A percentile compares a stretch with the other conserved stretches of the same genome.
phyloP scores from a whole-genome alignment of 2,329 filamentous ascomycete species.

The Pezicula rhizophila region DNA sequence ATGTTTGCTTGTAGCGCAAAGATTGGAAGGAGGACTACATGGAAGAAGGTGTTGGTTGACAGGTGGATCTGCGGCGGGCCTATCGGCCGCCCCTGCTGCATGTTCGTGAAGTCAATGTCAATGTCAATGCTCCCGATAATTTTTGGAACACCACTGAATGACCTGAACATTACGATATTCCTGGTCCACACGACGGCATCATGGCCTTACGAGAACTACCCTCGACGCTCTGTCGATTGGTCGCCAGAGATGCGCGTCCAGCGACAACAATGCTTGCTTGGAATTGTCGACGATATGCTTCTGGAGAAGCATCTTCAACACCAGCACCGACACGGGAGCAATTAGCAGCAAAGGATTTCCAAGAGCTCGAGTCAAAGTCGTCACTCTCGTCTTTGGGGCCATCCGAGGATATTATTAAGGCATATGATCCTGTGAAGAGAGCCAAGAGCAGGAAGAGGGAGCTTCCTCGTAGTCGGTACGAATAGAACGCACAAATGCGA shows the following conservation, averaged over 20 bases:
- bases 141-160: neutral
- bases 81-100: no score
- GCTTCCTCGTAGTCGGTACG: conserved; percentile 35
- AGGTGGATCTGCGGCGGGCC: no score
- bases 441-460: conserved; percentile 32
- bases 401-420: conserved; percentile 29
- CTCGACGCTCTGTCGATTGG: conserved; percentile 21
- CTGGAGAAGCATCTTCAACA: conserved; percentile 17
- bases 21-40: no score
- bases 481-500: neutral
- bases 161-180: conserved; percentile 8
- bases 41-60: no score
- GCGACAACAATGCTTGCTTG: conserved; percentile 4
- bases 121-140: neutral
- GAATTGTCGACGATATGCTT: conserved; percentile 22
- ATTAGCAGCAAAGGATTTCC: conserved; percentile 19
- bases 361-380: conserved; percentile 40
- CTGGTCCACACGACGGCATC: conserved; percentile 4
- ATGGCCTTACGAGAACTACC: conserved; percentile 29
- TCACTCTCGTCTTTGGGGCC: conserved; percentile 32
- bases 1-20: no score
- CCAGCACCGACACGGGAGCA: conserved; percentile 10
- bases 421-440: conserved; percentile 42
- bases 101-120: no score
- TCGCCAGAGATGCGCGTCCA: conserved; percentile 16